These are phyloP conservation scores for Carex myosuroides DNA, from an alignment of 176 grass and related monocot species.

Conservation along the genomic window DNA sequence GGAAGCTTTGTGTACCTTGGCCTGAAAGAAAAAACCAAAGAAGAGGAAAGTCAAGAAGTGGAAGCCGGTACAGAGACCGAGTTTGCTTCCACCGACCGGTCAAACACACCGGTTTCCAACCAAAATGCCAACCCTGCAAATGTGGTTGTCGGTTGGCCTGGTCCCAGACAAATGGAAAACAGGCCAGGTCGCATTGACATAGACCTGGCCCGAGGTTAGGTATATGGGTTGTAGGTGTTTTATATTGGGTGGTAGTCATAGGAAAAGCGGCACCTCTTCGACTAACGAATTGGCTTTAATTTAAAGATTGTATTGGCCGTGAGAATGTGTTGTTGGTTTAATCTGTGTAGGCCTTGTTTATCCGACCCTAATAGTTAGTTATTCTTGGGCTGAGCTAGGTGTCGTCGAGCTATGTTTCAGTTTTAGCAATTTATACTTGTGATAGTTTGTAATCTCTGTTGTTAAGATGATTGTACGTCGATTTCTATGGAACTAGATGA, in stretches of 20 bases:
- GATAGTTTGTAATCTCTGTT: slow-evolving; percentile 10
- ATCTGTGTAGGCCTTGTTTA: slow-evolving; percentile 14
- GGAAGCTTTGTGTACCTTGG: slow-evolving; percentile 30
- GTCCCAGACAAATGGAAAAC: slow-evolving; percentile 14
- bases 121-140: slow-evolving; percentile 14
- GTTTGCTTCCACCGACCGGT: not conserved
- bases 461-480: slow-evolving; percentile 12
- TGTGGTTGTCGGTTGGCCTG: slow-evolving; percentile 16
- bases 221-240: slow-evolving; percentile 7
- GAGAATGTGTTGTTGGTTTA: slow-evolving; percentile 1
- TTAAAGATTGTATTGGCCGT: slow-evolving; percentile 3
- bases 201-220: slow-evolving; percentile 23
- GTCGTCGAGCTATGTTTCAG: slow-evolving; percentile 1
- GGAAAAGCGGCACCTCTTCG: slow-evolving; percentile 13
- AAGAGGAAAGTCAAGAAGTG: slow-evolving; percentile 16
- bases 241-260: slow-evolving; percentile 10
- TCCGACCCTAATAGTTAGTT: slow-evolving; percentile 13
- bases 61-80: slow-evolving; percentile 17
- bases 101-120: slow-evolving; percentile 2
- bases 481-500: slow-evolving; percentile 14
- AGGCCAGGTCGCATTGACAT: slow-evolving; percentile 25
- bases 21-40: slow-evolving; percentile 24
- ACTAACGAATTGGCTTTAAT: slow-evolving; percentile 12
- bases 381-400: slow-evolving; percentile 18
- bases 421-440: slow-evolving; percentile 28